Evolutionary conservation across 345 rosid genomes (phyloP), one percentile per base, ranked within the genome.

Genomic region (Physaria fendleri): DNA sequence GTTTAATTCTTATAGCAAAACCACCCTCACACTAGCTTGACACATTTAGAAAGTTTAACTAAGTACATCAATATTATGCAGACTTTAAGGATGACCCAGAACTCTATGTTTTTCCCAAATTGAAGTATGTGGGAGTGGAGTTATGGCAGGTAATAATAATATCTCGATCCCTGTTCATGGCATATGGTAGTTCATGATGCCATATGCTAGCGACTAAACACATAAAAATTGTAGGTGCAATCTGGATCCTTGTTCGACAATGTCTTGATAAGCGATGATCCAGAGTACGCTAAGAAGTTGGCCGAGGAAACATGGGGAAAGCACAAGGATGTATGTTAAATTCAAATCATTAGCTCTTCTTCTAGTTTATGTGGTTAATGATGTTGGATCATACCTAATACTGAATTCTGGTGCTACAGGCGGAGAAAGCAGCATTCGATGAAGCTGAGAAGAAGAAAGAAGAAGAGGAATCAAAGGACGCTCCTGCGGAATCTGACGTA

Each of bases 41-140:
- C 16, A 13, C 41, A 13, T 27, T 18, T 40, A 10, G 10, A 29
- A n/a, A n/a, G n/a, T n/a, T n/a, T 30, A 30, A 34, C 22, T 13
- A 28, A 39, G 58, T 29, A 21, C 6, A 42, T 52, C 11, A 2
- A 18, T 50, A n/a, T 61, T 28, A 62, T 12, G 13, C 78, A 93
- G 99, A 93, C 18, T 93, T 85, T 80, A 93, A 87, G 82, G 97
- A 93, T 70, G 96, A 93, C 47, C 85, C 96, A 15, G 96, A 93
- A 3, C 65, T 90, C 5, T 87, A 93, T 49, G 96, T 93, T 23
- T 90, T 55, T 82, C 97, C 99, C 39, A 79, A 74, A 41, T 67
- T 93, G 90, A 90, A 85, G 73, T 82, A 93, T 69, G 97, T 90
- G 20, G 99, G 99, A 47, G 76, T 93, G 16, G 99, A 93, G 41